Evolutionary conservation across 768 basidiomycete genomes (phyloP).

Genomic region (Auricularia cornea): DNA sequence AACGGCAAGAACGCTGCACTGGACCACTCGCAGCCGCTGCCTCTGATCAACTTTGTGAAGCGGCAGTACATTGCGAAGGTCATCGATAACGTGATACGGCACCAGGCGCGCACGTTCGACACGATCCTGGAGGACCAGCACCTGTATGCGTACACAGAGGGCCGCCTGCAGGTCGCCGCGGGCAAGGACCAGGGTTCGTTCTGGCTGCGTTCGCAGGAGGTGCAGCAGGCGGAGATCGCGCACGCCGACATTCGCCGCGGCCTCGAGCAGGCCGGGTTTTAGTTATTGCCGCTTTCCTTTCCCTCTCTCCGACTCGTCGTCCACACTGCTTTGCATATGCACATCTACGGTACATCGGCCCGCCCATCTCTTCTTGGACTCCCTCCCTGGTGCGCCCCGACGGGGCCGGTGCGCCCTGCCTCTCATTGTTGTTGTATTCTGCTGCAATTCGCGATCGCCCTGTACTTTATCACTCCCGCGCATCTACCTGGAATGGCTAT

Average conservation of each 20-base stretch:
- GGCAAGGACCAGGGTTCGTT: conserved; percentile 42
- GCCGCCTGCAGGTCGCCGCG: conserved; percentile 33
- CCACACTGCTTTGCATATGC: neutral
- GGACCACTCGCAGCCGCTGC: neutral
- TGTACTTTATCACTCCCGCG: no score
- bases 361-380: no score
- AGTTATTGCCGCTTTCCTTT: no score
- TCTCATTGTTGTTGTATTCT: no score
- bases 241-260: conserved; percentile 60
- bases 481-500: no score
- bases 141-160: conserved; percentile 35
- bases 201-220: conserved; percentile 51
- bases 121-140: conserved; percentile 38
- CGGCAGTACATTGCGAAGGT: conserved; percentile 50
- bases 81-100: conserved; percentile 45
- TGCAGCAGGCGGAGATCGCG: conserved; percentile 49
- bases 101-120: conserved; percentile 45
- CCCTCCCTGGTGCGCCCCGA: no score
- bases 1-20: neutral
- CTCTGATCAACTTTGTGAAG: conserved; percentile 43
- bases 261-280: conserved; percentile 63
- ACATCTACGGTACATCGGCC: no score
- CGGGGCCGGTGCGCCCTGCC: no score
- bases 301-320: neutral
- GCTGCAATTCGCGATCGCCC: no score